Evolutionary conservation across 2,329 filamentous ascomycete genomes (phyloP).

Genomic region (Verticillium albo-atrum): DNA sequence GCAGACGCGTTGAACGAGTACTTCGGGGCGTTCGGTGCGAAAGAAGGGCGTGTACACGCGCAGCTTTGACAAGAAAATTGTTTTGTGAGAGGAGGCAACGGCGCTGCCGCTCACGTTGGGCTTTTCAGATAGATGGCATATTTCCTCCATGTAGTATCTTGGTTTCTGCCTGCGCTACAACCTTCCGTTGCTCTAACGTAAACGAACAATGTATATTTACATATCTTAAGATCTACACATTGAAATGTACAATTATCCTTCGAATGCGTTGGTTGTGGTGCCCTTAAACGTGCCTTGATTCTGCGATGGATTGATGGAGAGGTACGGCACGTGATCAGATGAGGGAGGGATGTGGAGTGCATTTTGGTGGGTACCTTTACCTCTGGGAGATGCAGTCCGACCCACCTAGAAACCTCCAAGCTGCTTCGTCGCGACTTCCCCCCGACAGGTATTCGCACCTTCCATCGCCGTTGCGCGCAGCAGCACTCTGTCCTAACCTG

Average conservation of each 20-base stretch:
- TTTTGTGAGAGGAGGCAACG: background rate
- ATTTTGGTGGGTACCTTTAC: too few relatives aligned
- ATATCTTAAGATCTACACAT: too few relatives aligned
- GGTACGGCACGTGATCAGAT: too few relatives aligned
- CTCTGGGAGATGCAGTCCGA: background rate
- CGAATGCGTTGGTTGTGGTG: too few relatives aligned
- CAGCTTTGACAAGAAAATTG: conserved; percentile 25
- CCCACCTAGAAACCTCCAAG: background rate
- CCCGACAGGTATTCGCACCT: background rate
- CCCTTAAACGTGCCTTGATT: too few relatives aligned
- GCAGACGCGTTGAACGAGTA: conserved; percentile 80
- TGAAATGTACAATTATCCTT: too few relatives aligned
- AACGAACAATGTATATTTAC: too few relatives aligned
- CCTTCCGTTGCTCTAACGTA: too few relatives aligned
- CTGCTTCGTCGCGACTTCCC: background rate
- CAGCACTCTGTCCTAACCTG: background rate
- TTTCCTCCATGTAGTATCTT: background rate
- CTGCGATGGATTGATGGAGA: too few relatives aligned
- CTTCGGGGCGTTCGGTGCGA: conserved; percentile 69
- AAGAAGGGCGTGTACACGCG: conserved; percentile 37
- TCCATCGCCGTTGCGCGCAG: background rate
- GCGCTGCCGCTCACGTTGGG: background rate
- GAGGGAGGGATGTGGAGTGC: too few relatives aligned
- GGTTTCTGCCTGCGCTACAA: too few relatives aligned
- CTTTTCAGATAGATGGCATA: background rate